Conservation (phyloP, 768 basidiomycete species). For the Exidia glandulosa region DNA sequence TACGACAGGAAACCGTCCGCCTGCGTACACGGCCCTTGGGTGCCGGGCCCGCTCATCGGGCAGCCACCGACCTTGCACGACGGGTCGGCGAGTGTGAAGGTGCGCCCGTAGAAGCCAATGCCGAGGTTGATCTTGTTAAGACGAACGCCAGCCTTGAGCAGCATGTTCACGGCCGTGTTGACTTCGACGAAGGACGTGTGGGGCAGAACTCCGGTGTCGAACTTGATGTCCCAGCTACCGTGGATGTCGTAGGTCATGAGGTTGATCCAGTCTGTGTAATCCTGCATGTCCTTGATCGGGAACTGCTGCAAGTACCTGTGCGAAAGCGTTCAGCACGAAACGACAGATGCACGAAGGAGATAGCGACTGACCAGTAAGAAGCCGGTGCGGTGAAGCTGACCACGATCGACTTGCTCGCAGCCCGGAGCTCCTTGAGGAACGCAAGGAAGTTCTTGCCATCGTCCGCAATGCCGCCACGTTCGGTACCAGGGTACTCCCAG, state of each 20-base stretch:
- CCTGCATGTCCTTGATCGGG: not conserved
- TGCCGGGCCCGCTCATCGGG: not conserved
- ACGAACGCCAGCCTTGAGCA: not conserved
- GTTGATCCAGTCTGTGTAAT: not conserved
- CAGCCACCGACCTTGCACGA: not conserved
- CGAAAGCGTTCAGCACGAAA: not conserved
- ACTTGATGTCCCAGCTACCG: not conserved
- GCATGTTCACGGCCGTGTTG: not conserved
- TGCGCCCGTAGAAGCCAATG: not conserved
- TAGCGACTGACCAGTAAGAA: not conserved
- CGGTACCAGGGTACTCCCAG: not conserved
- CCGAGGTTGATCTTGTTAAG: not conserved
- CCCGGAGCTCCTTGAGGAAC: not conserved
- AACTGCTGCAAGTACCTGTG: not conserved
- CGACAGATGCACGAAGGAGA: not conserved
- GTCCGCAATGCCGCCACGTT: not conserved
- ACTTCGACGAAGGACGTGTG: not conserved
- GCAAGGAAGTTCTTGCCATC: not conserved
- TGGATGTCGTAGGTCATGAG: not conserved
- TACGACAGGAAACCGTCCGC: not conserved
- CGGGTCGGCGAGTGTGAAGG: not conserved
- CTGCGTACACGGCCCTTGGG: not conserved
- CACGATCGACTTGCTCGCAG: not conserved
- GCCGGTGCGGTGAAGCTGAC: not conserved
- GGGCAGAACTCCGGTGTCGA: not conserved